Conservation (phyloP, 495 filamentous ascomycete genomes). For the Staphylotrichum longicolle region DNA sequence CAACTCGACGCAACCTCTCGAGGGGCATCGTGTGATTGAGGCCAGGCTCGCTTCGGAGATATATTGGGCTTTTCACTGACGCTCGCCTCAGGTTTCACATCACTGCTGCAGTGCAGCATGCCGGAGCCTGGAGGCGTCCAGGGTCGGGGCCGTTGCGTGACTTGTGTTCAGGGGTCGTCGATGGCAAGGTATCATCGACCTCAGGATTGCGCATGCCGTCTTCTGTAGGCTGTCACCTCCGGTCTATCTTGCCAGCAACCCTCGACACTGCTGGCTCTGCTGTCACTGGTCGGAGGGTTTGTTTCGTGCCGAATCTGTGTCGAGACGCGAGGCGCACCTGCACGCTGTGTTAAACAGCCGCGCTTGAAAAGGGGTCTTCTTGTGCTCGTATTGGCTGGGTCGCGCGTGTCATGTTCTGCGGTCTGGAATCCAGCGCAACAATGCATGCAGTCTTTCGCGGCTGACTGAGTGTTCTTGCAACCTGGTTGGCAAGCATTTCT, state of each 20-base stretch:
- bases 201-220: background rate
- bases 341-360: conserved; percentile 8
- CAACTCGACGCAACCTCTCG: background rate
- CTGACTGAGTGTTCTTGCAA: background rate
- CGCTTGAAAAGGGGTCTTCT: background rate
- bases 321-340: background rate
- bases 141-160: background rate
- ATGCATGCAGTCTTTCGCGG: conserved; percentile 6
- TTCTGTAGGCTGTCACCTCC: no score
- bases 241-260: background rate
- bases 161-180: conserved; percentile 1
- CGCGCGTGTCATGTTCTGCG: conserved; percentile 10
- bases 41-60: conserved; percentile 3
- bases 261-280: conserved; percentile 2
- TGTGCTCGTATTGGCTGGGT: conserved; percentile 1
- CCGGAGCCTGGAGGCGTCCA: background rate
- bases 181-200: conserved; percentile 5
- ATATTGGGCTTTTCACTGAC: background rate
- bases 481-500: conserved; percentile 15
- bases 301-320: conserved; percentile 8
- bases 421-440: background rate
- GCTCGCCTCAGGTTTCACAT: conserved; percentile 7
- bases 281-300: background rate
- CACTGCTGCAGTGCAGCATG: background rate
- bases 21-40: background rate